Base-by-base conservation (phyloP, 2,329 filamentous ascomycete species). In the Fusarium udum region DNA sequence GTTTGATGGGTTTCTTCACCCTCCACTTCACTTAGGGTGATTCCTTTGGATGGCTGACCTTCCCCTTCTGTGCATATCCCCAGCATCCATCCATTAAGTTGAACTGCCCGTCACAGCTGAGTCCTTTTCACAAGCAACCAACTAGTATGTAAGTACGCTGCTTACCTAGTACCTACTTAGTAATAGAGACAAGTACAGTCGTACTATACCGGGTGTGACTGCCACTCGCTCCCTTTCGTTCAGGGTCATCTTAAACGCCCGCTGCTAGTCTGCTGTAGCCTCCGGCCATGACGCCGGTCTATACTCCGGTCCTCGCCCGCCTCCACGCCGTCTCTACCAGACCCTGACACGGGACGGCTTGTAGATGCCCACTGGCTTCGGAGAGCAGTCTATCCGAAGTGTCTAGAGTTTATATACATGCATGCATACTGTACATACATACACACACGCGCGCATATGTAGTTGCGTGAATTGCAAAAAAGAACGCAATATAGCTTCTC, bases 21-120 rank as follows among this genome's bases (percentile, higher is more conserved):
- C 63, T 59, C 40, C 45, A 20, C 36, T 52, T 71, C 40, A 34
- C 34, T 37, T 60, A 67, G 62, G 13, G 58, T 42, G 46, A 42
- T 71, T 58, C 52, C 57, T 64, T 46, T 64, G 52, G 37, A 34
- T 68, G 28, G 37, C 24, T 65, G 51, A 72, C 69, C 69, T 72
- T 72, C 69, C 69, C 53, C 64, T 72, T 72, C 66, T 61, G 69
- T 70, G 67, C 66, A 70, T 55, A 69, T 60, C 53, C 49, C 67
- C 60, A 65, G 57, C 22, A 39, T 40, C 52, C 42, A 26, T 31
- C 46, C 37, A 31, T 45, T 37, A 22, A 63, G 22, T 26, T 28
- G 26, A 36, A 10, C 34, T 36, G 39, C 16, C 40, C 26, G n/a
- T 49, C 55, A 48, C 52, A 39, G 18, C 18, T 52, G 37, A 39